Evolutionary conservation across 192 early-diverging fungal species (phyloP).

Genomic region (Entomortierella parvispora): DNA sequence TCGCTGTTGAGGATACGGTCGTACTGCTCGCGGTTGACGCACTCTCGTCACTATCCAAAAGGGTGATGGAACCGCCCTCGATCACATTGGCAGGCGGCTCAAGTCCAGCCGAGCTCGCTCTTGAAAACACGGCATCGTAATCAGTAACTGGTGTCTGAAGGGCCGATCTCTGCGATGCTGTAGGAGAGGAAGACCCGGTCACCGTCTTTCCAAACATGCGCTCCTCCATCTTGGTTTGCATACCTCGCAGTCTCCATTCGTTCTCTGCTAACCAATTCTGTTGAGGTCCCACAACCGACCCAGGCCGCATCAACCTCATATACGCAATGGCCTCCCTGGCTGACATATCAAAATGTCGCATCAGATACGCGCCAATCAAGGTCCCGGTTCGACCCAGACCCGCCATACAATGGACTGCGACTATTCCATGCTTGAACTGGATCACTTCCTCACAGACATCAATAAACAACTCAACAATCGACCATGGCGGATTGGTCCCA

Average conservation of each 20-base stretch:
- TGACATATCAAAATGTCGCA: slow-evolving; percentile 76
- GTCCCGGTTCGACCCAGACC: slow-evolving; percentile 38
- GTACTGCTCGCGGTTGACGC: no score
- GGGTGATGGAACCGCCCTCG: slow-evolving; percentile 5
- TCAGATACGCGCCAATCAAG: slow-evolving; percentile 61
- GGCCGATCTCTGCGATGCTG: background rate
- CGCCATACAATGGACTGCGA: slow-evolving; percentile 43
- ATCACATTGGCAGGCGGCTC: slow-evolving; percentile 6
- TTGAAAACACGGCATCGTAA: slow-evolving; percentile 31
- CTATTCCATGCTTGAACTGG: slow-evolving; percentile 8
- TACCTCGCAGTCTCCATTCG: slow-evolving; percentile 19
- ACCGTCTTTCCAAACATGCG: background rate
- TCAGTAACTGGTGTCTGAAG: background rate
- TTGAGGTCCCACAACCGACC: slow-evolving; percentile 78
- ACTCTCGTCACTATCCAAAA: slow-evolving; percentile 1
- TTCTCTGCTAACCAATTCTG: slow-evolving; percentile 72
- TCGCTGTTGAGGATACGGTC: no score
- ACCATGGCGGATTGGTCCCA: slow-evolving; percentile 73
- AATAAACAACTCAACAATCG: slow-evolving; percentile 69
- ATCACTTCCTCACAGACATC: slow-evolving; percentile 72
- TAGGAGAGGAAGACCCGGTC: background rate
- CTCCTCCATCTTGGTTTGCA: no score
- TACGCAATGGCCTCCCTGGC: slow-evolving; percentile 73
- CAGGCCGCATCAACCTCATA: slow-evolving; percentile 72
- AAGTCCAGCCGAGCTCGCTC: slow-evolving; percentile 19